phyloP scores from a whole-genome alignment of 139 green algal species.

The Astrephomene gubernaculifera region DNA sequence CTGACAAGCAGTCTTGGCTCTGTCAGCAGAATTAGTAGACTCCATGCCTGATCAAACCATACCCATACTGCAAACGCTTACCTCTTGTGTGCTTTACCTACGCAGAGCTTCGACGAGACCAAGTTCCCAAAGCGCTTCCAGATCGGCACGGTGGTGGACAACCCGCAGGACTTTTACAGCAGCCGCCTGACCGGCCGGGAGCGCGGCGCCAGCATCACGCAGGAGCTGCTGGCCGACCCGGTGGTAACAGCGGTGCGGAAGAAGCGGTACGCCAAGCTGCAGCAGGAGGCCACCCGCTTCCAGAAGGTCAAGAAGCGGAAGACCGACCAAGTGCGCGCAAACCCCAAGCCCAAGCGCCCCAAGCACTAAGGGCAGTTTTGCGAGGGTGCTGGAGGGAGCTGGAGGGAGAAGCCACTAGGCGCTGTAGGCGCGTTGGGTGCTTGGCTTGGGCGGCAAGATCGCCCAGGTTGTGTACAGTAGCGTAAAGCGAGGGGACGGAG shows the following conservation, averaged over 20 bases:
- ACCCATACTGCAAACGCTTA: too few relatives aligned
- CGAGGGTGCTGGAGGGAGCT: background rate
- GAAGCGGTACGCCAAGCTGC: slow-evolving; percentile 65
- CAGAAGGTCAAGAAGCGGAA: slow-evolving; percentile 58
- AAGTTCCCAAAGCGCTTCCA: slow-evolving; percentile 85
- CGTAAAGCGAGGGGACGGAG: too few relatives aligned
- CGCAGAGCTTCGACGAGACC: slow-evolving; percentile 64
- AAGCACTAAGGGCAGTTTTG: slow-evolving; percentile 36
- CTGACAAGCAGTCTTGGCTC: too few relatives aligned
- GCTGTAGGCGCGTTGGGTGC: too few relatives aligned
- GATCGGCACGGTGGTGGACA: slow-evolving; percentile 87
- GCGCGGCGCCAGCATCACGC: slow-evolving; percentile 53
- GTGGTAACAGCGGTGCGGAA: slow-evolving; percentile 60
- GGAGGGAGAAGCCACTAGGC: too few relatives aligned
- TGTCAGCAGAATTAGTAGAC: too few relatives aligned
- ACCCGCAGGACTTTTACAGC: slow-evolving; percentile 76
- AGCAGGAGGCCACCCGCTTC: slow-evolving; percentile 51
- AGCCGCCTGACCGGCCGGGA: slow-evolving; percentile 53
- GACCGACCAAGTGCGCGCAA: slow-evolving; percentile 17
- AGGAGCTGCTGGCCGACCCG: slow-evolving; percentile 75
- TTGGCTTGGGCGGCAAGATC: too few relatives aligned
- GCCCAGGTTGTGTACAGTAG: too few relatives aligned
- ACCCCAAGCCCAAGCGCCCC: slow-evolving; percentile 18
- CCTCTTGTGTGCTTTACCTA: too few relatives aligned
- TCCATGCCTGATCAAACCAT: too few relatives aligned